These are phyloP conservation scores for Carex kokanica DNA, from an alignment of 176 grass and related monocot species.

Conservation along the genomic window DNA sequence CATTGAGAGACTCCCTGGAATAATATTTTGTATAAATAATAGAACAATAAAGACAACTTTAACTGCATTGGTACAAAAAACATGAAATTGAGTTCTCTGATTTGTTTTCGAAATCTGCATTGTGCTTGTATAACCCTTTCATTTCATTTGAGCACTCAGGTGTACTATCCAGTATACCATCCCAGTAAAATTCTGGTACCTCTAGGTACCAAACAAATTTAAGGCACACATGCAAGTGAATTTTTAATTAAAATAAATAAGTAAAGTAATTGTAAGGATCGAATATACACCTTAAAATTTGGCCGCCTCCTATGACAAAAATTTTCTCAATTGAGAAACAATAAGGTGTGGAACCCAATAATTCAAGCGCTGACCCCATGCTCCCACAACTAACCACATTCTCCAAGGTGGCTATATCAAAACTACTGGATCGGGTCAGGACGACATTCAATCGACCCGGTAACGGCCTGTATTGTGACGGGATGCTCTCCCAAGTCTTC, in stretches of 20 bases:
- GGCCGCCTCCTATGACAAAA: constrained; percentile 76
- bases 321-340: constrained; percentile 74
- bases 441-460: constrained; percentile 75
- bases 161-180: not conserved
- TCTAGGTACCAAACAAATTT: not conserved
- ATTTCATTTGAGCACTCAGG: not conserved
- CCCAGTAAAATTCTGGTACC: not conserved
- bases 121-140: not conserved
- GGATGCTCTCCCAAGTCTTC: constrained; percentile 87
- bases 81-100: not conserved
- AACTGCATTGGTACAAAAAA: not conserved
- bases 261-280: not conserved
- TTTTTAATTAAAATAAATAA: not conserved
- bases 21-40: constrained; percentile 10
- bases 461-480: constrained; percentile 51
- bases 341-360: constrained; percentile 60
- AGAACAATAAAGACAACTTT: constrained; percentile 10
- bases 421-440: constrained; percentile 72
- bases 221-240: not conserved
- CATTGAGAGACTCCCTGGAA: constrained; percentile 64
- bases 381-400: constrained; percentile 78
- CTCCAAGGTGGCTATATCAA: constrained; percentile 57
- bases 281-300: constrained; percentile 56
- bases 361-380: constrained; percentile 59
- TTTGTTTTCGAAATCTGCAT: not conserved